Base-by-base conservation (phyloP, 352 stramenopile genomes). In the Pythium sp. region DNA sequence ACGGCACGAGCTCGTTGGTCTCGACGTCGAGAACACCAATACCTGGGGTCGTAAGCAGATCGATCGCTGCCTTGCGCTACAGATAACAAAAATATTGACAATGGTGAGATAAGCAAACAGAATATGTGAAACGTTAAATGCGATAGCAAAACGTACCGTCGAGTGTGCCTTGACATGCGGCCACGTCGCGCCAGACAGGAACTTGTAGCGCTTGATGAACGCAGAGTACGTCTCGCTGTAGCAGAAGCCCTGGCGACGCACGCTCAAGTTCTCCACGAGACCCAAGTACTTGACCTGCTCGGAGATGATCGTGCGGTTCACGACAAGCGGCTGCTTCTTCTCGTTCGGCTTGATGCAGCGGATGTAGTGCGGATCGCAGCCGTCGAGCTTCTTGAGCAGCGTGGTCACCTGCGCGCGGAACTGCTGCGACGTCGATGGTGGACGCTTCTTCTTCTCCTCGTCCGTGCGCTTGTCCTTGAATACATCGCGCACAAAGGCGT, bases 271-370 rank as follows among this genome's bases (percentile, higher is more conserved):
- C 62, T 96, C 87, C 43, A 96, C 83, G 28, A 96, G 73, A 34
- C 88, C 88, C 24, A 94, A 72, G 73, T 91, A 94, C 47, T 82
- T 84, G 41, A 94, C 84, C 64, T 96, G 88, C 64, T 96, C 83
- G 5, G 73, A 64, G 26, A 95, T 81, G 32, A 92, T 81, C 54
- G 78, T 76, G 60, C 84, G 81, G 71, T 94, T 82, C 38, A 90
- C 81, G 34, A 75, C 69, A 24, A 91, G 71, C n/a, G 86, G 81
- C n/a, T 74, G 64, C 73, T 97, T 97, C 34, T 92, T 77, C 56
- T 96, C 87, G 65, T 97, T 97, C 2, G 89, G 84, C 70, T 97
- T 97, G 68, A 97, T 96, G 70, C 89, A 97, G 55, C 90, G 89
- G 38, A 97, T 94, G 78, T 97, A 97, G 73, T 96, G 86, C 28